Conservation (phyloP, 805 yeast genomes). For the Wickerhamiella allomyrinae region DNA sequence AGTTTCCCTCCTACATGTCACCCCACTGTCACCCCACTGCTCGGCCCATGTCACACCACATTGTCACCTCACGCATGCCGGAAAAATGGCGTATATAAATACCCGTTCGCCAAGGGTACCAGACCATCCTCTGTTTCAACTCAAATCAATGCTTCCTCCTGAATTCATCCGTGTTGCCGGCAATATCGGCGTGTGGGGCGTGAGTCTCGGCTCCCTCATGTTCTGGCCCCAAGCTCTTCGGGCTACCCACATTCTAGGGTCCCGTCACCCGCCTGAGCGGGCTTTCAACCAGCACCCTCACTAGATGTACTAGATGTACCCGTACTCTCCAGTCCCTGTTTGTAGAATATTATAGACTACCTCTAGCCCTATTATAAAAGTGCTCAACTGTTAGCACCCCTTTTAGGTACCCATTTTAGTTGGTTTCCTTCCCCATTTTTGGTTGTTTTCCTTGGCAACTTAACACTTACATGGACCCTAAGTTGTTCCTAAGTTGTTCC, state of each 20-base stretch:
- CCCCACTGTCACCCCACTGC: background rate
- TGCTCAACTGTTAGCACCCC: too few relatives aligned
- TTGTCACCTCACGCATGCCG: background rate
- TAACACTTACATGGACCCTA: too few relatives aligned
- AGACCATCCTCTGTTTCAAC: background rate
- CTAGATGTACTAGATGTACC: too few relatives aligned
- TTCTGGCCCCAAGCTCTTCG: constrained; percentile 3
- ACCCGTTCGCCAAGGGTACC: background rate
- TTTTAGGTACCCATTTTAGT: too few relatives aligned
- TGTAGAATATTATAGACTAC: too few relatives aligned
- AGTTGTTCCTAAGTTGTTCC: too few relatives aligned
- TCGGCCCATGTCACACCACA: background rate
- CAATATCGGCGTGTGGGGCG: background rate
- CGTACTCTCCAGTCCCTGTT: too few relatives aligned
- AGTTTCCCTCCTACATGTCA: too few relatives aligned
- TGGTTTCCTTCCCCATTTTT: too few relatives aligned
- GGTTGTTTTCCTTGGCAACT: too few relatives aligned
- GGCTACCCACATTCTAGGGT: background rate
- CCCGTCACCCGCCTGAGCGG: background rate
- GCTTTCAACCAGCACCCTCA: background rate
- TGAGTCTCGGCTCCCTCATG: background rate
- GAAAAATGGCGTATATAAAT: background rate
- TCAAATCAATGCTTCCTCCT: background rate
- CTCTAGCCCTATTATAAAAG: too few relatives aligned
- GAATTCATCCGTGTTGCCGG: background rate